Evolutionary conservation across 139 green algal species (phyloP).

Genomic region (Chlorella sp.): DNA sequence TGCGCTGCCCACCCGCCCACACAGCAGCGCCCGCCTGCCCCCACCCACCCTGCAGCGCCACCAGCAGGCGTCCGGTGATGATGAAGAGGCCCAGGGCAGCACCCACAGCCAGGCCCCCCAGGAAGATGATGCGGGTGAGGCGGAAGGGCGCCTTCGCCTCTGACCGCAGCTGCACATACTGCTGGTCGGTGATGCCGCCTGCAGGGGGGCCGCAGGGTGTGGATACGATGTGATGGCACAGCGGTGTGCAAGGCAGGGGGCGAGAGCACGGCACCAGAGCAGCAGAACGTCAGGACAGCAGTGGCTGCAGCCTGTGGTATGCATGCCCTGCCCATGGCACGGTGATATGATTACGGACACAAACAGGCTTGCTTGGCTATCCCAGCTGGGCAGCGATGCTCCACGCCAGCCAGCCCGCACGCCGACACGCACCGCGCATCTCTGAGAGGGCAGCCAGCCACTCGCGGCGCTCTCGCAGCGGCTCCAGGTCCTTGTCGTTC

Average conservation of each 20-base stretch:
- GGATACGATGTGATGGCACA: neutral
- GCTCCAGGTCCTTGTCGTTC: constrained; percentile 80
- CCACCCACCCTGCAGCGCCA: constrained; percentile 63
- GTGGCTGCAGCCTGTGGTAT: neutral
- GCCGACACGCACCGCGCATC: constrained; percentile 53
- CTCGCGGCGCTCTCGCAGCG: constrained; percentile 84
- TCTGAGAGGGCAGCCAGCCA: constrained; percentile 78
- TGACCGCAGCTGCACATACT: constrained; percentile 65
- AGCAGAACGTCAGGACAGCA: too few relatives aligned
- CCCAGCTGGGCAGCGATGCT: neutral
- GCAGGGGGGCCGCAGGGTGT: neutral
- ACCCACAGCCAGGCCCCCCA: constrained; percentile 73
- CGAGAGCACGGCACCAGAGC: too few relatives aligned
- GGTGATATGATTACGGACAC: too few relatives aligned
- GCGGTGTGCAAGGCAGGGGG: neutral
- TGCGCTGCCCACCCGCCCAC: too few relatives aligned
- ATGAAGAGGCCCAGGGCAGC: constrained; percentile 86
- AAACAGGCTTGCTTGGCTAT: neutral
- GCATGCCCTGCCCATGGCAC: too few relatives aligned
- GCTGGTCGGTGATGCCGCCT: constrained; percentile 62
- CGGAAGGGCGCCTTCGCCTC: constrained; percentile 86
- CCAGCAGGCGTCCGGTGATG: constrained; percentile 67
- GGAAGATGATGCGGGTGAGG: constrained; percentile 78
- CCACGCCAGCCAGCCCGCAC: neutral
- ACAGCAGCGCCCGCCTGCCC: neutral